phyloP scores from a whole-genome alignment of 768 basidiomycete species.

The Kondoa subrosea region DNA sequence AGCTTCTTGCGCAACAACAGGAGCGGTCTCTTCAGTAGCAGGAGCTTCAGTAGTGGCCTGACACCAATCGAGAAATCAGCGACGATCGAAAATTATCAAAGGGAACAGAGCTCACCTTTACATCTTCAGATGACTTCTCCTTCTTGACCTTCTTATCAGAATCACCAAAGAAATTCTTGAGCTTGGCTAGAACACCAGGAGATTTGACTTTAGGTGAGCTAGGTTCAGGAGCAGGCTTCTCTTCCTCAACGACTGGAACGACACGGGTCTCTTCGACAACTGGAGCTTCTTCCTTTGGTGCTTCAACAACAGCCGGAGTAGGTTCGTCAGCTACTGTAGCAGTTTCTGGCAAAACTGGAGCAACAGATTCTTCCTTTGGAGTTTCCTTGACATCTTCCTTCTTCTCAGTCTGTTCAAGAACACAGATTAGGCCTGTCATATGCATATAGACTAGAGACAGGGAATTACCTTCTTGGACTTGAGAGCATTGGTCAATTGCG shows the following conservation, averaged over 20 bases:
- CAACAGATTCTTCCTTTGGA: neutral
- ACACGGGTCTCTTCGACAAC: neutral
- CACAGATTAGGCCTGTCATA: neutral
- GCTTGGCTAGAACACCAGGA: neutral
- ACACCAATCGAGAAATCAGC: no score
- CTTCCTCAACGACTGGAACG: neutral
- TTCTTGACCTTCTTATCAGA: no score
- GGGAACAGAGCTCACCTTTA: neutral
- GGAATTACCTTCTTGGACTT: neutral
- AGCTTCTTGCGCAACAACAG: no score
- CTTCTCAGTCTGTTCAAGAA: neutral
- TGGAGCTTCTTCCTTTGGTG: no score
- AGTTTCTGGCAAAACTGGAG: neutral
- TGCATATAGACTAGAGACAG: neutral
- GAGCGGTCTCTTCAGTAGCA: neutral
- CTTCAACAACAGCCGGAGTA: neutral
- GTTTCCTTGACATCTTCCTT: neutral
- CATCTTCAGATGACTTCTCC: neutral
- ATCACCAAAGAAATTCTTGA: neutral
- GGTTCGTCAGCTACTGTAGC: neutral
- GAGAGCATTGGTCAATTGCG: neutral
- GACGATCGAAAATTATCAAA: no score
- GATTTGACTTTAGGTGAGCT: neutral
- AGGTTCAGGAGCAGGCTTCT: neutral
- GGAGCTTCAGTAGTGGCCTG: no score